These are phyloP conservation scores for Penicillium riverlandense DNA, from an alignment of 495 filamentous ascomycete genomes.

Conservation along the genomic window DNA sequence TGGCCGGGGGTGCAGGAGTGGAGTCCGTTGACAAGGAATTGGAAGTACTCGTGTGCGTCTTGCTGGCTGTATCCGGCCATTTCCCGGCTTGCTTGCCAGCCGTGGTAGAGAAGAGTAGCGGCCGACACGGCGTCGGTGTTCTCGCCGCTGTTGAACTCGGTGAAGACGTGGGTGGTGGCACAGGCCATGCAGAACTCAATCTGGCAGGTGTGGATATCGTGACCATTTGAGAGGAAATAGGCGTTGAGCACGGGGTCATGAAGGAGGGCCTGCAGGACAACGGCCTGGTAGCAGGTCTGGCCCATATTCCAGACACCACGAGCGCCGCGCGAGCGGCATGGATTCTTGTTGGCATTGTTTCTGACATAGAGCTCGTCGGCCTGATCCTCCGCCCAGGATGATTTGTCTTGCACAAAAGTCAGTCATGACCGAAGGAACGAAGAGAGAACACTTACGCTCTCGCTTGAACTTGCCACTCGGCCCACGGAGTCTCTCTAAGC, in stretches of 20 bases:
- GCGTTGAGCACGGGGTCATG: constrained; percentile 83
- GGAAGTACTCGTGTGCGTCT: constrained; percentile 92
- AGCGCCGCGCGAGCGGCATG: constrained; percentile 46
- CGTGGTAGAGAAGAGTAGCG: constrained; percentile 58
- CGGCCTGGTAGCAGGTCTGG: constrained; percentile 89
- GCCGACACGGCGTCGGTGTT: constrained; percentile 79
- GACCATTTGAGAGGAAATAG: constrained; percentile 81
- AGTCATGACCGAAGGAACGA: neutral
- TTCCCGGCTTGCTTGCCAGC: constrained; percentile 48
- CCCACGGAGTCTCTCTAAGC: constrained; percentile 58
- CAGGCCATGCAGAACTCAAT: constrained; percentile 64
- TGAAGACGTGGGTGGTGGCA: constrained; percentile 84
- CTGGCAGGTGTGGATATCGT: constrained; percentile 62
- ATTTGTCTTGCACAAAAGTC: constrained; percentile 10
- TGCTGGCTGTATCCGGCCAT: constrained; percentile 88
- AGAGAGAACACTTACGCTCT: constrained; percentile 9
- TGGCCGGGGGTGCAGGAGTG: constrained; percentile 45
- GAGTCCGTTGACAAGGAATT: constrained; percentile 82
- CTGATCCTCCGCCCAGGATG: constrained; percentile 20
- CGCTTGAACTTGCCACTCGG: constrained; percentile 19
- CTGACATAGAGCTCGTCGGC: constrained; percentile 35
- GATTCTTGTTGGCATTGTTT: constrained; percentile 36
- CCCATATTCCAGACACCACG: constrained; percentile 93
- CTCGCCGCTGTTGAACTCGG: constrained; percentile 77
- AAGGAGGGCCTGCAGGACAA: constrained; percentile 78